Conservation (phyloP, 192 early-diverging fungal species). For the Coemansia sp. region DNA sequence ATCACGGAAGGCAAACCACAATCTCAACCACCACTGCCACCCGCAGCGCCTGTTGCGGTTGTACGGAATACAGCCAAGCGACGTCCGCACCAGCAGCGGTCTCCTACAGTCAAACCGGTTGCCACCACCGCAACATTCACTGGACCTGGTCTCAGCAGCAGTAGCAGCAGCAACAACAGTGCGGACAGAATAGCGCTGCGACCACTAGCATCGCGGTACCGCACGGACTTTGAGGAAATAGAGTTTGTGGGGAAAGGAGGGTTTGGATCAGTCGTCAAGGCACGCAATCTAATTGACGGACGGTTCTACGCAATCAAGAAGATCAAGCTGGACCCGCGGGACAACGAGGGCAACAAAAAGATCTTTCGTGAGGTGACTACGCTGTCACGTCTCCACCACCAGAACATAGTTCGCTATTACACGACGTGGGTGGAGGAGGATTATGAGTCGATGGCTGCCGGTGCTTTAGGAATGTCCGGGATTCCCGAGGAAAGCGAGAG, state of each 20-base stretch:
- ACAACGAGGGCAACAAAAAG: constrained; percentile 76
- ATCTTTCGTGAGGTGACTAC: constrained; percentile 91
- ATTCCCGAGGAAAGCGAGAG: constrained; percentile 52
- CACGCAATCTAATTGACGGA: constrained; percentile 79
- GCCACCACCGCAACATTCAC: no score
- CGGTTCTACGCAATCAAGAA: constrained; percentile 91
- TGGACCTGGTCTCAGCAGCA: neutral
- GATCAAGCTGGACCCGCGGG: constrained; percentile 78
- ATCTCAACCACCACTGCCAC: no score
- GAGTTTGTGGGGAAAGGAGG: constrained; percentile 79
- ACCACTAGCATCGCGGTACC: constrained; percentile 62
- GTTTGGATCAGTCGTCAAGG: constrained; percentile 95
- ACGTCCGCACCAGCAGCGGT: neutral
- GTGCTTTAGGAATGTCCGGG: constrained; percentile 21
- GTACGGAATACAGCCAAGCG: neutral
- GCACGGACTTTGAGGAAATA: constrained; percentile 75
- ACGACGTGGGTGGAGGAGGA: constrained; percentile 88
- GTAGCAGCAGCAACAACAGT: neutral
- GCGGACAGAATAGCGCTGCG: neutral
- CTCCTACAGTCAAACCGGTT: no score
- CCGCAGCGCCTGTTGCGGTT: no score
- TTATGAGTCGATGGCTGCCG: constrained; percentile 17
- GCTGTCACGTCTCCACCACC: constrained; percentile 83
- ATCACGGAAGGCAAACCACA: neutral
- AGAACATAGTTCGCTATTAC: constrained; percentile 88